Evolutionary conservation across 352 stramenopile genomes (phyloP), one percentile per base, ranked within the genome.

Genomic region (Pythium phragmiticola): DNA sequence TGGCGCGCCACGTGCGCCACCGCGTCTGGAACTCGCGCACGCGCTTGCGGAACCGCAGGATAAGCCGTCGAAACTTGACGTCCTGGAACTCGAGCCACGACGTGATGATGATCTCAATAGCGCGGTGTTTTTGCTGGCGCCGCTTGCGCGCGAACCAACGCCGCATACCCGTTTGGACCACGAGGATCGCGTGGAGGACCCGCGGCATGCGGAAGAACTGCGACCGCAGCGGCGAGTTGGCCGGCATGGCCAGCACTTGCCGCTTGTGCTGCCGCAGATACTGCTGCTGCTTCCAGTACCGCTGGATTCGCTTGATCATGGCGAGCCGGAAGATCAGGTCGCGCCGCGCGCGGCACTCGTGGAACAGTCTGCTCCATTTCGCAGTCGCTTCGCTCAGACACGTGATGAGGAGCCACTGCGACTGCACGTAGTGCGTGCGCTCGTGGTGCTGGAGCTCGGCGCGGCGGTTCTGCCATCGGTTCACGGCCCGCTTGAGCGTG

Each of bases 11-110:
- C 30, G 72, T 72, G 14, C 82, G 71, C 80, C 80, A 93, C 70
- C 89, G 88, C 48, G 75, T 66, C 63, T 93, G 84, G 57, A 93
- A 93, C 39, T 88, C 70, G 1, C 80, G 74, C 26, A 93, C 81
- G 39, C 79, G 78, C 48, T 90, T 90, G 3, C 82, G 79, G 51
- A 92, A 93, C 17, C 82, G 77, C 43, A 91, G 60, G 53, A 93
- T 91, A 11, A 93, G 72, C 8, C 84, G 80, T 11, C 84, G 82
- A 42, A 92, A 93, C 57, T 93, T 93, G 34, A 89, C 82, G 53
- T 93, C 84, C 54, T 93, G 82, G 63, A 90, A 91, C 63, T 91
- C 84, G 43, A 88, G 70, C 80, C 80, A 89, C 7, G 78, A 84
- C 36, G 80, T 90, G 36, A 93, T 71, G 37, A 92, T 90, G 39